Conservation (phyloP, 148 eudicot genomes). For the Silene conica region DNA sequence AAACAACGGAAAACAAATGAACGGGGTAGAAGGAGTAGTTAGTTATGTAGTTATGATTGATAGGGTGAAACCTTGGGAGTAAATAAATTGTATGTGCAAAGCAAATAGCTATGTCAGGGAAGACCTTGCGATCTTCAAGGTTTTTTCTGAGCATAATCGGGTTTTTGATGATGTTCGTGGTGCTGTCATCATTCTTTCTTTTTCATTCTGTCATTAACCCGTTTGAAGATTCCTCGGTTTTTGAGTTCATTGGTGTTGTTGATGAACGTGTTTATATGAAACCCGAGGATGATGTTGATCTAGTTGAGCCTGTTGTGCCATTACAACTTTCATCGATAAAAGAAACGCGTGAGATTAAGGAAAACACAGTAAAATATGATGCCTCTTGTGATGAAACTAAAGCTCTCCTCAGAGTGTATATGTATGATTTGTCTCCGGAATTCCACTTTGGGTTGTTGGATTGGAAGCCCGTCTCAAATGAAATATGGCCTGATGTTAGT, state of each 20-base stretch:
- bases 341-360: slow-evolving; percentile 9
- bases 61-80: background rate
- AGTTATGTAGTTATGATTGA: background rate
- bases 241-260: slow-evolving; percentile 29
- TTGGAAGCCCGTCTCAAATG: slow-evolving; percentile 49
- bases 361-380: background rate
- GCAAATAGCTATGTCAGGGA: slow-evolving; percentile 41
- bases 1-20: too few species aligned
- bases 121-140: slow-evolving; percentile 47
- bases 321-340: slow-evolving; percentile 9
- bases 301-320: background rate
- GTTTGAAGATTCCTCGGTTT: slow-evolving; percentile 39
- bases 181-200: slow-evolving; percentile 56
- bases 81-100: slow-evolving; percentile 28
- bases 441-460: slow-evolving; percentile 87
- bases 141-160: slow-evolving; percentile 42
- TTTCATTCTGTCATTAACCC: slow-evolving; percentile 45
- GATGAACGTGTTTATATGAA: slow-evolving; percentile 20
- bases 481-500: slow-evolving; percentile 70
- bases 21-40: too few species aligned
- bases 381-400: slow-evolving; percentile 31
- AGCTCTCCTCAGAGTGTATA: slow-evolving; percentile 65
- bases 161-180: slow-evolving; percentile 41
- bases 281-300: slow-evolving; percentile 9
- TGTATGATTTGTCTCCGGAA: slow-evolving; percentile 76